These are phyloP conservation scores for Camelina sativa DNA, from an alignment of 345 rosid species.

Conservation along the genomic window DNA sequence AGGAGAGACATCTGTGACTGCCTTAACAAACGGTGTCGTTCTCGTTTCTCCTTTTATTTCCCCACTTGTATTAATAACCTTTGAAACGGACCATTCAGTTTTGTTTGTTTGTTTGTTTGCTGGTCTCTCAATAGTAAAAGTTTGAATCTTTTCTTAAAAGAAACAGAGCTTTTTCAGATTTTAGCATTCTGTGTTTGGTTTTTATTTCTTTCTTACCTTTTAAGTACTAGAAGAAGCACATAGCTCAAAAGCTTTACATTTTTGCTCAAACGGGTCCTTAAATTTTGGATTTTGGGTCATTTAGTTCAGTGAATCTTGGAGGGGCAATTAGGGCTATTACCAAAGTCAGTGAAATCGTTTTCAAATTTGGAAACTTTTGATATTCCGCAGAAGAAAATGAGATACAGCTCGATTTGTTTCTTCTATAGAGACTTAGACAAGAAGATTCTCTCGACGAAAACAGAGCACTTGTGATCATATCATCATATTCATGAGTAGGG, in stretches of 20 bases:
- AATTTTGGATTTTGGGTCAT: background rate
- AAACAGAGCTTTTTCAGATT: conserved; percentile 29
- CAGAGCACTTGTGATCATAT: conserved; percentile 51
- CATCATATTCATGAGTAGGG: conserved; percentile 64
- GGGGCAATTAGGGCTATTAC: conserved; percentile 25
- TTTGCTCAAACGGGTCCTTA: conserved; percentile 23
- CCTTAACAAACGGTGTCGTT: conserved; percentile 50
- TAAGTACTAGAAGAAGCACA: background rate
- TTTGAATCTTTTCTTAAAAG: conserved; percentile 14
- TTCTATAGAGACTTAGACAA: conserved; percentile 37
- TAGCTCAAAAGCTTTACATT: background rate
- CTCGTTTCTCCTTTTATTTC: conserved; percentile 37
- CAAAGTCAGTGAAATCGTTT: background rate
- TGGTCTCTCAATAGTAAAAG: conserved; percentile 2
- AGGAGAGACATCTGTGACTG: conserved; percentile 46
- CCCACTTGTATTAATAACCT: background rate
- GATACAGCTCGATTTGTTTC: conserved; percentile 47
- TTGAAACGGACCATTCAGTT: conserved; percentile 30
- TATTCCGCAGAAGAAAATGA: conserved; percentile 47
- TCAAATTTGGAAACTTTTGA: conserved; percentile 34
- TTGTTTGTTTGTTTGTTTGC: background rate
- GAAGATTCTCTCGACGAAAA: conserved; percentile 39
- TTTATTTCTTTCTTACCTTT: too few species aligned
- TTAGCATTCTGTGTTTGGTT: conserved; percentile 9
- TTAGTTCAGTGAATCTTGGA: conserved; percentile 27